Base-by-base conservation (phyloP, 768 basidiomycete species). In the Strobilomyces dryophilus region DNA sequence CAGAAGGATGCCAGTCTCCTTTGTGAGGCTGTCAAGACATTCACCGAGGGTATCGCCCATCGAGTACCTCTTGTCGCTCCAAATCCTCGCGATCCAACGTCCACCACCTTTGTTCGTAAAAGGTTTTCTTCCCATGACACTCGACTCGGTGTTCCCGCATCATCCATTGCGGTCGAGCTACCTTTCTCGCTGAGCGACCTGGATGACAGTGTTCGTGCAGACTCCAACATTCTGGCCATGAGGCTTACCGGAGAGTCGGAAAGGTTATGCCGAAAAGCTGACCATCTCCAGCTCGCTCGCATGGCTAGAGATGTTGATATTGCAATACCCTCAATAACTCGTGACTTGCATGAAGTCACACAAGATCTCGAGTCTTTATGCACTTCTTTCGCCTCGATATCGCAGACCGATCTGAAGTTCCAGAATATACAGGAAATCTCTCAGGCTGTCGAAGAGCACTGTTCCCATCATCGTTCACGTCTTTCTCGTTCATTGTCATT, bases 151-250 rank as follows among this genome's bases (percentile, higher is more conserved):
- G 54, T 63, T 37, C 52, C 73, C 21, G 70, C 69, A 48, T 61
- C 72, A 32, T 64, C 67, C 6, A 53, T 62, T 39, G 32, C 66
- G 10, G 56, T 74, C 15, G 75, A 77, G 47, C 63, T 79, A 15
- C 81, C 83, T 3, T 77, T 89, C 61, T 81, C 87, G 52, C 70
- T 83, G 32, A 57, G 74, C 35, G 69, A 71, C 37, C 71, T 93
- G 35, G 86, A 95, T 63, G 78, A 80, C 39, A 71, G 74, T 49
- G 84, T 91, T 53, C 84, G 90, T 29, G 65, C 78, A 12, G 84
- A 89, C 64, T 79, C 79, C 42, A 90, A 92, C 65, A 69, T 79
- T n/a, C 82, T 81, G 60, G 72, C 82, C 45, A 81, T 91, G 72
- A 73, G 79, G 53, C 75, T 91, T 15, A 74, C 74, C 4, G 82